Evolutionary conservation across 306 rosid genomes (phyloP).

Genomic region (Dalbergia cochinchinensis): DNA sequence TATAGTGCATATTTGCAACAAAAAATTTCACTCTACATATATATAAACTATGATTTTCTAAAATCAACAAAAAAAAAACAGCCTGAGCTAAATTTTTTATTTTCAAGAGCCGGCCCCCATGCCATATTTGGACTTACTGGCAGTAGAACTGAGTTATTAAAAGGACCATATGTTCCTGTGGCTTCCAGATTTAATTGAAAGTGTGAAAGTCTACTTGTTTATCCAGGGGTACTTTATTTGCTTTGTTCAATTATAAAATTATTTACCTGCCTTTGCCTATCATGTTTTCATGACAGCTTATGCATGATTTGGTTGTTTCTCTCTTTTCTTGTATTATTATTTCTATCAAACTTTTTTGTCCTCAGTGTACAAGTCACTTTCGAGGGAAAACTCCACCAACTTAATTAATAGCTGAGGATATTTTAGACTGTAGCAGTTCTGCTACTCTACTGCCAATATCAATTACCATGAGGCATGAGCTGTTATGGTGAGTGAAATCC

Average conservation of each 20-base stretch:
- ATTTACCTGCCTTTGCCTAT: too few species aligned
- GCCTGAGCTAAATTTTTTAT: neutral
- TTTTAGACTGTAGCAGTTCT: constrained; percentile 6
- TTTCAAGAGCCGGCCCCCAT: constrained; percentile 9
- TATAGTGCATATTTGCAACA: neutral
- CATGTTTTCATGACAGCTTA: too few species aligned
- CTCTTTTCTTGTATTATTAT: neutral
- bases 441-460: constrained; percentile 21
- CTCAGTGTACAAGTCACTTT: constrained; percentile 27
- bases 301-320: neutral
- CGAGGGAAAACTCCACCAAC: constrained; percentile 12
- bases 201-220: neutral
- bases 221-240: constrained; percentile 8
- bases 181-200: constrained; percentile 34
- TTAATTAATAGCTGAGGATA: constrained; percentile 27
- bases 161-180: constrained; percentile 17
- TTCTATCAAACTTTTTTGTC: constrained; percentile 35
- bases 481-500: constrained; percentile 34
- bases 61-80: constrained; percentile 5
- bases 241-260: too few species aligned
- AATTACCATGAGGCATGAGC: constrained; percentile 44
- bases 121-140: constrained; percentile 21
- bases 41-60: neutral
- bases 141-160: neutral
- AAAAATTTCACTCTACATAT: neutral